Conservation (phyloP, 306 rosid genomes). For the Cucurbita moschata region DNA sequence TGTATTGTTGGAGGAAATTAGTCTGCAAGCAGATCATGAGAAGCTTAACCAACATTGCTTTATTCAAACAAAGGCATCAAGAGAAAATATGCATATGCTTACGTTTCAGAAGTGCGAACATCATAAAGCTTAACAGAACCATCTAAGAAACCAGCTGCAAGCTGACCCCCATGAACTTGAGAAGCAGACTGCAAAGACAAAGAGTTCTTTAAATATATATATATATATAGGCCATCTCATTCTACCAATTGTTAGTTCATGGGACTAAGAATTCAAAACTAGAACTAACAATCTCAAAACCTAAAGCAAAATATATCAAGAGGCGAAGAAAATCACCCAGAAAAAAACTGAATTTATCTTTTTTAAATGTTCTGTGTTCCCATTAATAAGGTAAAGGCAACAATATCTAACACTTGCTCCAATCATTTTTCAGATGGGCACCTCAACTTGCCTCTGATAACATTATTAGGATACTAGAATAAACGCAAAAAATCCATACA, state of each 20-base stretch:
- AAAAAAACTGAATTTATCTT: neutral
- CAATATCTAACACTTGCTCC: neutral
- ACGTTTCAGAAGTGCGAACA: conserved; percentile 71
- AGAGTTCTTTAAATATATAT: neutral
- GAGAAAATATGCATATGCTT: conserved; percentile 20
- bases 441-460: neutral
- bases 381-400: neutral
- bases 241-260: neutral
- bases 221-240: neutral
- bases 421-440: neutral
- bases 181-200: conserved; percentile 63
- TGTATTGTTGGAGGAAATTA: neutral
- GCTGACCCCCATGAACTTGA: conserved; percentile 85
- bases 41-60: neutral
- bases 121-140: conserved; percentile 88
- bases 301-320: neutral
- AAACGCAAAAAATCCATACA: neutral
- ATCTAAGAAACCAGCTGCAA: conserved; percentile 92
- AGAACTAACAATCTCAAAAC: neutral
- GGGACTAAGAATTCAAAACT: neutral
- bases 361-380: neutral
- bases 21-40: neutral
- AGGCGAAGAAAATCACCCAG: neutral
- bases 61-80: neutral
- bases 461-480: neutral